phyloP scores from a whole-genome alignment of 495 filamentous ascomycete species.

The Hypoxylon subgilvum region DNA sequence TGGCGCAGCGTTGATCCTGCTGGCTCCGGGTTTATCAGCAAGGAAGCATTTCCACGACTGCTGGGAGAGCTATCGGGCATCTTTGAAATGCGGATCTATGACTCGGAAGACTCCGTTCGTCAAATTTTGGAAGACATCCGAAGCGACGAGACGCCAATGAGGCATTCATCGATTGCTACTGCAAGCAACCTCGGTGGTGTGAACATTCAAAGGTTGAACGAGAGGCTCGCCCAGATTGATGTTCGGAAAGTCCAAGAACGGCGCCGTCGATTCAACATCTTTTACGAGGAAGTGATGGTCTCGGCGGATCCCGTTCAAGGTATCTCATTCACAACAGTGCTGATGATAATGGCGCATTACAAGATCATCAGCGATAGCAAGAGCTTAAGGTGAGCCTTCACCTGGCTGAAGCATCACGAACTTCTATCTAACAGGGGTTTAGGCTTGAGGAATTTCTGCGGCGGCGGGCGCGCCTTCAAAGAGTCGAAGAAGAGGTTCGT shows the following conservation, averaged over 20 bases:
- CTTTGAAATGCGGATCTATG: slow-evolving; percentile 98
- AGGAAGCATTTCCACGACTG: slow-evolving; percentile 87
- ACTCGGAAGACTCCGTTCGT: slow-evolving; percentile 82
- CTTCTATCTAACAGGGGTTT: slow-evolving; percentile 7
- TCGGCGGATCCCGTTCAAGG: slow-evolving; percentile 86
- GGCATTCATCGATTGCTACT: slow-evolving; percentile 61
- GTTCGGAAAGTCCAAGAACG: slow-evolving; percentile 72
- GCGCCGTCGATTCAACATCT: slow-evolving; percentile 80
- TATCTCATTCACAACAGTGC: slow-evolving; percentile 89
- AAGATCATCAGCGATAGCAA: slow-evolving; percentile 99
- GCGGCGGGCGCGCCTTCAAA: slow-evolving; percentile 84
- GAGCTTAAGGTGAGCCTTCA: slow-evolving; percentile 69
- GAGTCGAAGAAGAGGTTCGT: slow-evolving; percentile 94
- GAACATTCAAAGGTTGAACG: slow-evolving; percentile 77
- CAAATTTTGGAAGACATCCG: slow-evolving; percentile 83
- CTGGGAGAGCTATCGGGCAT: slow-evolving; percentile 90
- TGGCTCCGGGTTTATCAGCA: slow-evolving; percentile 88
- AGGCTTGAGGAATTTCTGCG: slow-evolving; percentile 93
- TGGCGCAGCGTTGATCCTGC: slow-evolving; percentile 95
- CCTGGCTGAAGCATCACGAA: neutral
- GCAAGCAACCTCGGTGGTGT: slow-evolving; percentile 63
- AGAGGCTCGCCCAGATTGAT: slow-evolving; percentile 76
- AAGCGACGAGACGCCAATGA: slow-evolving; percentile 56
- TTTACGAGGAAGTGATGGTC: slow-evolving; percentile 96
- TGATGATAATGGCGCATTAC: slow-evolving; percentile 98